phyloP scores from a whole-genome alignment of 768 basidiomycete species.

The Cystobasidium onofrii region DNA sequence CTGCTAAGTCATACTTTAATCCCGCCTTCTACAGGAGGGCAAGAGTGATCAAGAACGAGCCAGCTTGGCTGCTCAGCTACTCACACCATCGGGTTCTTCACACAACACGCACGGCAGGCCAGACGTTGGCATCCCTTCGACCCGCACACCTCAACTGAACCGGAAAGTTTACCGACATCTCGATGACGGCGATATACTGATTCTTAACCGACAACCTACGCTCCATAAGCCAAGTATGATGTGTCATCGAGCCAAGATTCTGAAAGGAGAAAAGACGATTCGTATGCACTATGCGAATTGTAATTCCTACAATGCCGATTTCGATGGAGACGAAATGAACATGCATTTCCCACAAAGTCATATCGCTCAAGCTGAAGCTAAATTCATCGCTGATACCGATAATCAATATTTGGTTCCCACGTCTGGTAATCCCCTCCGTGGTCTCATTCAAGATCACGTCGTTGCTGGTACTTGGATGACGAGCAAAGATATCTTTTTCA shows the following conservation, averaged over 20 bases:
- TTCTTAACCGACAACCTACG: constrained; percentile 95
- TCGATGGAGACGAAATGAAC: constrained; percentile 98
- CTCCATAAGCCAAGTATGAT: constrained; percentile 99
- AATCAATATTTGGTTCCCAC: constrained; percentile 99
- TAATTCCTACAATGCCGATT: constrained; percentile 97
- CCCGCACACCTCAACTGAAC: constrained; percentile 64
- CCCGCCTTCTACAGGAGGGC: constrained; percentile 65
- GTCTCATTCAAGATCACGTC: constrained; percentile 96
- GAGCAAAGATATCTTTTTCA: constrained; percentile 85
- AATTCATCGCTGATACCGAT: constrained; percentile 91
- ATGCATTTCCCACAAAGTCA: constrained; percentile 99
- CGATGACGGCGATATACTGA: constrained; percentile 84
- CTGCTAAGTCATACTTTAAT: too few species aligned
- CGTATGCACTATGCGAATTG: constrained; percentile 99
- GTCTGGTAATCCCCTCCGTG: constrained; percentile 92
- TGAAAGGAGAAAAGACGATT: constrained; percentile 96
- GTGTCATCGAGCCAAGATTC: constrained; percentile 83
- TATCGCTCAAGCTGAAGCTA: constrained; percentile 86
- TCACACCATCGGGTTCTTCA: constrained; percentile 63
- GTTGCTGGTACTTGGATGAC: constrained; percentile 99
- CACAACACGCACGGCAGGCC: constrained; percentile 37
- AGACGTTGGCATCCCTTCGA: constrained; percentile 51
- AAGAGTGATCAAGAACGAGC: constrained; percentile 78
- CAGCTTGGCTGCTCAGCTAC: constrained; percentile 86
- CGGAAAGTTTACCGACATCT: constrained; percentile 97